Evolutionary conservation across 2,329 filamentous ascomycete species (phyloP).

Genomic region (Helotiales sp.): DNA sequence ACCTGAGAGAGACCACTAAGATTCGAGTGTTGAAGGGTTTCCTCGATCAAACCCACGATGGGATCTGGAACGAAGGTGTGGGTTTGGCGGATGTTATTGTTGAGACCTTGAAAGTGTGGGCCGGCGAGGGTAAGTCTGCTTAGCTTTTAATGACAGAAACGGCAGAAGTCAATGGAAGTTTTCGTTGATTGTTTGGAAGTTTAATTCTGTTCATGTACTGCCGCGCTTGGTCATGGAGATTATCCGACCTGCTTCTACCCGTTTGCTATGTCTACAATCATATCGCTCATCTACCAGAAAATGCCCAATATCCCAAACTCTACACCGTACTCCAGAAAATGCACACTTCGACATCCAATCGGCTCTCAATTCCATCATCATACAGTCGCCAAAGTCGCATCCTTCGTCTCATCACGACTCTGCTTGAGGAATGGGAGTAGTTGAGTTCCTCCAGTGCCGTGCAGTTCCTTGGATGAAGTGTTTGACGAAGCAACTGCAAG

Average conservation of each 20-base stretch:
- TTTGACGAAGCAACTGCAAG: constrained; percentile 40
- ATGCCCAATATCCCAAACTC: constrained; percentile 1
- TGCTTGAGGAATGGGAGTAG: constrained; percentile 90
- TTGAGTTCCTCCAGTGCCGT: constrained; percentile 85
- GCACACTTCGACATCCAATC: background rate
- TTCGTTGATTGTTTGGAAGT: background rate
- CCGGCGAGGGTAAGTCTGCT: background rate
- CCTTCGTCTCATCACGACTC: constrained; percentile 81
- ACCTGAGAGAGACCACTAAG: background rate
- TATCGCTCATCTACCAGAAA: background rate
- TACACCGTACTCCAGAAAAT: constrained; percentile 1
- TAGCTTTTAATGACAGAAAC: background rate
- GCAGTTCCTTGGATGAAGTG: constrained; percentile 52
- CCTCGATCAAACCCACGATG: constrained; percentile 6
- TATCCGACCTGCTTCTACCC: background rate
- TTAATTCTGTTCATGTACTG: background rate
- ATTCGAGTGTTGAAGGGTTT: constrained; percentile 4
- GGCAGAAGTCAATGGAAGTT: background rate
- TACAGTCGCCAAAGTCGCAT: constrained; percentile 21
- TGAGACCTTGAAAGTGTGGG: background rate
- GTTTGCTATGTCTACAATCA: background rate
- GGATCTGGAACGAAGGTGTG: constrained; percentile 5
- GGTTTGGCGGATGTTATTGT: constrained; percentile 11
- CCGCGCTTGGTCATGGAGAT: background rate
- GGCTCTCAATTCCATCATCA: background rate